Conservation (phyloP, 2,329 filamentous ascomycete species). For the Trichoderma atrobrunneum region DNA sequence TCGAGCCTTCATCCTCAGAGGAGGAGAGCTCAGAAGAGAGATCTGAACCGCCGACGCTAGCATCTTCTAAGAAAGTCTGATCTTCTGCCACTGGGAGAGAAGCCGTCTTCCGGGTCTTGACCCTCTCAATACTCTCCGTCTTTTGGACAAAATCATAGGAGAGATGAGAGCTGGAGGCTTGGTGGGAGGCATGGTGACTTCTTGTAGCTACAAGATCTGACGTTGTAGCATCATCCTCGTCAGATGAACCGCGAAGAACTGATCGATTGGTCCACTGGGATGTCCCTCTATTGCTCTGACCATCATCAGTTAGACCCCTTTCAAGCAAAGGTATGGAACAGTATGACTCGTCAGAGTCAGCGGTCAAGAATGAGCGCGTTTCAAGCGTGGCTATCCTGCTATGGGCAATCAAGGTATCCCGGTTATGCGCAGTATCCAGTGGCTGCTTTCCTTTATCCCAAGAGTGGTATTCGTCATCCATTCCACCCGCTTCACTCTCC, state of each 20-base stretch:
- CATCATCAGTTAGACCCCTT: slow-evolving; percentile 57
- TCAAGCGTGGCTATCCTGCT: slow-evolving; percentile 29
- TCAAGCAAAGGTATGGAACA: slow-evolving; percentile 75
- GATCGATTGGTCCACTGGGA: slow-evolving; percentile 56
- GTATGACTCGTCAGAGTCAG: slow-evolving; percentile 70
- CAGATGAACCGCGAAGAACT: slow-evolving; percentile 49
- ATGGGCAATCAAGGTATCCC: neutral
- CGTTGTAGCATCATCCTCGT: slow-evolving; percentile 27
- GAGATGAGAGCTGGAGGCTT: slow-evolving; percentile 31
- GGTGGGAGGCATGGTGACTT: slow-evolving; percentile 27
- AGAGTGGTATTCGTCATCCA: neutral
- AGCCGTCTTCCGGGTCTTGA: slow-evolving; percentile 36
- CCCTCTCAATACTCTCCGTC: slow-evolving; percentile 50
- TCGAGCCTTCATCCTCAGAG: slow-evolving; percentile 43
- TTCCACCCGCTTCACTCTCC: neutral
- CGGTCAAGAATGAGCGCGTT: slow-evolving; percentile 50
- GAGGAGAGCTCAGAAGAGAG: slow-evolving; percentile 62
- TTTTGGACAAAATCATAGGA: slow-evolving; percentile 56
- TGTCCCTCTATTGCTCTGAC: slow-evolving; percentile 39
- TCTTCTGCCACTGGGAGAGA: slow-evolving; percentile 30
- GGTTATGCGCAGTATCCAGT: neutral
- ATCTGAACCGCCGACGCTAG: slow-evolving; percentile 53
- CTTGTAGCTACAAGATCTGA: neutral
- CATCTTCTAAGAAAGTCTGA: slow-evolving; percentile 50
- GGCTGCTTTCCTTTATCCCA: neutral